A percentile compares a stretch with the other conserved stretches of the same genome.
phyloP scores from a whole-genome alignment of 176 grass and related monocot genomes.

The Dendrocalamus sinicus region DNA sequence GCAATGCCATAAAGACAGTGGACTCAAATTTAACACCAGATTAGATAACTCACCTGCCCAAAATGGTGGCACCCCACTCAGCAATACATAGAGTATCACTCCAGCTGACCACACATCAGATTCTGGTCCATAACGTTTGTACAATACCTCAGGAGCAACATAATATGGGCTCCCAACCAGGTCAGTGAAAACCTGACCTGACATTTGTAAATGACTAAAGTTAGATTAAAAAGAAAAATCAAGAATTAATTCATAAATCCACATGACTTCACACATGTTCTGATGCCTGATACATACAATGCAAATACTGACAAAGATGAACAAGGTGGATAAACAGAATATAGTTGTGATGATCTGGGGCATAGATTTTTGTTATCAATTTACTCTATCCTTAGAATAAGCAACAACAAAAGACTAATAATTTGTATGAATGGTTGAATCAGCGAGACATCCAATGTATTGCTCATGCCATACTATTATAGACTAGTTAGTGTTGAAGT shows the following conservation, averaged over 20 bases:
- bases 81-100: constrained; percentile 83
- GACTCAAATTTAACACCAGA: constrained; percentile 25
- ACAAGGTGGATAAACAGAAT: not conserved
- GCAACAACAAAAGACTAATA: not conserved
- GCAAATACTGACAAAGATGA: not conserved
- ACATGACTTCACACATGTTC: not conserved
- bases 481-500: not conserved
- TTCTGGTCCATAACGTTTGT: constrained; percentile 86
- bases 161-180: constrained; percentile 90
- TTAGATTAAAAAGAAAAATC: not conserved
- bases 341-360: not conserved
- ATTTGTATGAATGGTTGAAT: not conserved
- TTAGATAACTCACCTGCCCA: constrained; percentile 69
- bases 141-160: constrained; percentile 84
- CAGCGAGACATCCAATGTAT: not conserved
- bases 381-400: not conserved
- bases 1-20: constrained; percentile 31
- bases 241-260: constrained; percentile 1
- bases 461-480: not conserved
- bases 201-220: constrained; percentile 17
- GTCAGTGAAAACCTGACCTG: constrained; percentile 83
- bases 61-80: constrained; percentile 92
- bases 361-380: not conserved
- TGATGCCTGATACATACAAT: not conserved
- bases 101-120: constrained; percentile 88